A percentile compares a stretch with the other conserved stretches of the same genome.
phyloP scores from a whole-genome alignment of 2,329 filamentous ascomycete species.

The Capronia coronata region DNA sequence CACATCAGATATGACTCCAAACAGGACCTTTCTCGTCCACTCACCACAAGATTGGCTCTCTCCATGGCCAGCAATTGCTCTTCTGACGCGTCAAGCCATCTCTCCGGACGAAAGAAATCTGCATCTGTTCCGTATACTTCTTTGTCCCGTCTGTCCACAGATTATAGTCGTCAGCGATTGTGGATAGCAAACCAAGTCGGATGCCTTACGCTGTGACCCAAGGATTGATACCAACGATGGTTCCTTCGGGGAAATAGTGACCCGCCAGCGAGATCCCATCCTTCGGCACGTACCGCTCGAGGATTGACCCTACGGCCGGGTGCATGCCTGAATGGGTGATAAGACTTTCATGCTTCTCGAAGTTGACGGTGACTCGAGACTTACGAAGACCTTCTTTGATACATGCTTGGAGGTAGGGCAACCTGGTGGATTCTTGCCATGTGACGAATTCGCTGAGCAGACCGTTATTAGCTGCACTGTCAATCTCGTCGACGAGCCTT shows the following conservation, averaged over 20 bases:
- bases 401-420: conserved; percentile 22
- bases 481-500: conserved; percentile 17
- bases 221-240: conserved; percentile 24
- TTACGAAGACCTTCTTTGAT: conserved; percentile 23
- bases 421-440: conserved; percentile 14
- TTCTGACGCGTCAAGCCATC: conserved; percentile 55
- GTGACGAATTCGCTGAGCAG: conserved; percentile 15
- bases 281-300: conserved; percentile 29
- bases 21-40: background rate
- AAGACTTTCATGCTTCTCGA: background rate
- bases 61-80: conserved; percentile 46
- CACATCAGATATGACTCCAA: background rate
- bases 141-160: conserved; percentile 22
- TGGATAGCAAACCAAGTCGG: background rate
- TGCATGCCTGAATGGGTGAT: conserved; percentile 17
- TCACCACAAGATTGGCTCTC: conserved; percentile 23
- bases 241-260: conserved; percentile 20
- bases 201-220: conserved; percentile 16
- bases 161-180: background rate
- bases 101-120: conserved; percentile 60
- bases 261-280: conserved; percentile 15
- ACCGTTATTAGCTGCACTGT: conserved; percentile 12
- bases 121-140: conserved; percentile 47
- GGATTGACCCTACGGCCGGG: conserved; percentile 27
- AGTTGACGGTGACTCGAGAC: background rate